These are phyloP conservation scores for Alloteropsis semialata DNA, from an alignment of 176 grass and related monocot species.

Conservation along the genomic window DNA sequence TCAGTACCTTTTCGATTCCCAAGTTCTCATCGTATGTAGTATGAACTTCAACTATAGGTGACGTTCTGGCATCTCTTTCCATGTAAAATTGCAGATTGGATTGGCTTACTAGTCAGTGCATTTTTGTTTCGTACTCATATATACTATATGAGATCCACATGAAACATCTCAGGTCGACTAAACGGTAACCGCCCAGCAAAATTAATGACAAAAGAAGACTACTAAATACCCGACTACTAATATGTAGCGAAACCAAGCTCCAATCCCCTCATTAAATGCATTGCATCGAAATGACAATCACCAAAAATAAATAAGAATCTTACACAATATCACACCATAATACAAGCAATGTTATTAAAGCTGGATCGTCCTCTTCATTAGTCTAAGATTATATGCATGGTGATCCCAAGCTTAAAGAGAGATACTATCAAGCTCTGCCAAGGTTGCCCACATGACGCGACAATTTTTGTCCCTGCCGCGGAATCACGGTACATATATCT, in stretches of 20 bases:
- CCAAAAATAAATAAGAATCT: neutral
- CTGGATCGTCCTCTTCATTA: neutral
- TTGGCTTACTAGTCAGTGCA: too few species aligned
- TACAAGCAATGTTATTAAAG: neutral
- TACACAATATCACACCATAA: neutral
- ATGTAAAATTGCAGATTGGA: too few species aligned
- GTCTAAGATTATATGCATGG: neutral
- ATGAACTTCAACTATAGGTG: too few species aligned
- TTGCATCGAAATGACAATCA: neutral
- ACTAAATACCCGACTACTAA: neutral
- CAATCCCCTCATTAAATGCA: too few species aligned
- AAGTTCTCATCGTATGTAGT: neutral
- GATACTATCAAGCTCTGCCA: neutral
- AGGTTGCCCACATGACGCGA: neutral
- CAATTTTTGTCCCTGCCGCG: neutral
- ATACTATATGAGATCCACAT: too few species aligned
- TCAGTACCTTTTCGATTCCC: neutral
- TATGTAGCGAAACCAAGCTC: neutral
- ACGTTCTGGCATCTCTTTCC: too few species aligned
- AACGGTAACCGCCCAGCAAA: neutral
- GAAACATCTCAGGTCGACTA: neutral
- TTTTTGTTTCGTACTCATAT: too few species aligned
- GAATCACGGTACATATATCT: neutral
- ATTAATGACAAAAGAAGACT: neutral
- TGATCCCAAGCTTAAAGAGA: conserved; percentile 10